Conservation (phyloP, 441 rosid genomes). For the Mallotus repandus region DNA sequence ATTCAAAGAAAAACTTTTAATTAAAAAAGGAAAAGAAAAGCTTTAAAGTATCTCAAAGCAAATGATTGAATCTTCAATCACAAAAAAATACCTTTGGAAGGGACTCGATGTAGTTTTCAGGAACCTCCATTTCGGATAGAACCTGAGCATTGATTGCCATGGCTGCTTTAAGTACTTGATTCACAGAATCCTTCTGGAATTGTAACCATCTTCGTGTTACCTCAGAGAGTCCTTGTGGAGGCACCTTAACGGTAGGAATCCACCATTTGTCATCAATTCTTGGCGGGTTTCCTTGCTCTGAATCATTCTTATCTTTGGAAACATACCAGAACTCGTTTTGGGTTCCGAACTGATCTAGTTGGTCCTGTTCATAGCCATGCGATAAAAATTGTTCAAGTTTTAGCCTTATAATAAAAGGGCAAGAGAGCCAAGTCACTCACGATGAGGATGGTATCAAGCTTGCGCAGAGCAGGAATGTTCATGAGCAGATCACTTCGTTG, state of each 20-base stretch:
- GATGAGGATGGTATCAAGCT: constrained; percentile 72
- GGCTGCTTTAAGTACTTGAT: constrained; percentile 95
- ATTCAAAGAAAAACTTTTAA: background rate
- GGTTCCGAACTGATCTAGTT: constrained; percentile 64
- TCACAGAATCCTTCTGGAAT: constrained; percentile 80
- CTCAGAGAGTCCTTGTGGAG: constrained; percentile 71
- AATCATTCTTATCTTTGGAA: constrained; percentile 50
- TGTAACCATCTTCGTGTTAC: constrained; percentile 61
- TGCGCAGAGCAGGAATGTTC: constrained; percentile 82
- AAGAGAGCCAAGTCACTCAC: constrained; percentile 40
- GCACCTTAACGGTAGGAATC: constrained; percentile 84
- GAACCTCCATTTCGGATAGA: constrained; percentile 83
- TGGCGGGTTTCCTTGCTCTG: constrained; percentile 54
- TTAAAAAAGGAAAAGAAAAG: background rate
- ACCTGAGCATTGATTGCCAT: constrained; percentile 97
- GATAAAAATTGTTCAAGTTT: background rate
- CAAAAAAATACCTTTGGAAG: constrained; percentile 85
- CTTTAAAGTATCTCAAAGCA: background rate
- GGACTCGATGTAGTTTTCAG: constrained; percentile 85
- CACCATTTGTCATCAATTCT: constrained; percentile 93
- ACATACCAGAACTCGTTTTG: constrained; percentile 64
- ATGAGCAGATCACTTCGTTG: constrained; percentile 77
- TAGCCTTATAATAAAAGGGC: background rate
- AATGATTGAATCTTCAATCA: background rate
- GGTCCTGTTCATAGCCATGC: constrained; percentile 41